Percentiles rank a stretch among this genome's conserved stretches.
These are phyloP conservation scores for Physaria fendleri DNA, from an alignment of 345 rosid species.

Conservation along the genomic window DNA sequence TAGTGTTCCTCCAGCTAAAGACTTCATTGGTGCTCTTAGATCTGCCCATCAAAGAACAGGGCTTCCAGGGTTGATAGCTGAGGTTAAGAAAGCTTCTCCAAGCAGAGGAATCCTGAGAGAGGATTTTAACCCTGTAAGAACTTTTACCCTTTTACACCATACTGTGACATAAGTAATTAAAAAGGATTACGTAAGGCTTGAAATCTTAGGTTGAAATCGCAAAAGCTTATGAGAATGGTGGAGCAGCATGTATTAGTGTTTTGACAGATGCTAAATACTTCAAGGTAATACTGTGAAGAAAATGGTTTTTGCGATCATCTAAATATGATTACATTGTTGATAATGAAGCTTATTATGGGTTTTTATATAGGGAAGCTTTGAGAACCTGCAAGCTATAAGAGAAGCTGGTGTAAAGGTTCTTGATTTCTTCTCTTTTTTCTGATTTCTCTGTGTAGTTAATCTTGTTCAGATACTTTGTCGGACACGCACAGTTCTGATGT, in stretches of 20 bases:
- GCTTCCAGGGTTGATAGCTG: slow-evolving; percentile 87
- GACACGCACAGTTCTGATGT: slow-evolving; percentile 11
- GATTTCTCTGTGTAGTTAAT: neutral
- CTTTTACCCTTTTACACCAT: neutral
- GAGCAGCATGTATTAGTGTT: slow-evolving; percentile 94
- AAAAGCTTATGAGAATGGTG: slow-evolving; percentile 78
- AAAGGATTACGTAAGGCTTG: slow-evolving; percentile 1
- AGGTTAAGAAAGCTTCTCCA: slow-evolving; percentile 97
- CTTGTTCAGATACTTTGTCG: neutral
- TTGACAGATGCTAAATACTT: slow-evolving; percentile 84
- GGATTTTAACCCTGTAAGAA: slow-evolving; percentile 74
- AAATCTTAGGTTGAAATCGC: slow-evolving; percentile 70
- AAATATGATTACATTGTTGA: neutral
- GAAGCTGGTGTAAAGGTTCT: slow-evolving; percentile 72
- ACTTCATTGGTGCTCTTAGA: slow-evolving; percentile 75
- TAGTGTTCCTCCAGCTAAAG: slow-evolving; percentile 60
- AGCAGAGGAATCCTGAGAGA: slow-evolving; percentile 85
- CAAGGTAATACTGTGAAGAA: slow-evolving; percentile 37
- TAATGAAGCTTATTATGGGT: slow-evolving; percentile 1
- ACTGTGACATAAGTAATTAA: neutral
- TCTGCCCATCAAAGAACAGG: slow-evolving; percentile 63
- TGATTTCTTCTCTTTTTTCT: neutral
- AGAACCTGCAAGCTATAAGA: slow-evolving; percentile 75
- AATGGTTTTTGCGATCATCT: neutral
- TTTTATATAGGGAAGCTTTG: slow-evolving; percentile 78